Evolutionary conservation across 1,284 basidiomycete genomes (phyloP).

Genomic region (Trametes polyzona): DNA sequence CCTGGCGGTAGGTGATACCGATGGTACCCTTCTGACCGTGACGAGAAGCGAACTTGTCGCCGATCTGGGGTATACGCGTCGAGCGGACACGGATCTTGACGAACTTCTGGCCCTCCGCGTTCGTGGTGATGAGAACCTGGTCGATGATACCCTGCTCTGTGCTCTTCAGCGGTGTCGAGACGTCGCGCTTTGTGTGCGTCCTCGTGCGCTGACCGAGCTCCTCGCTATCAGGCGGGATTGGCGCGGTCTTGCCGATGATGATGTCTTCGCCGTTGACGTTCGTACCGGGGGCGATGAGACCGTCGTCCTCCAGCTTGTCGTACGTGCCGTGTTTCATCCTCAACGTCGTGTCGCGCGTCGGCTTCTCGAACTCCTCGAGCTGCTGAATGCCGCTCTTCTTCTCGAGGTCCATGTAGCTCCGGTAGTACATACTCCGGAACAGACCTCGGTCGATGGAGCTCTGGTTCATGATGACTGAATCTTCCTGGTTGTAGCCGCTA

Average conservation of each 20-base stretch:
- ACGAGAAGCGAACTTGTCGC: constrained; percentile 99
- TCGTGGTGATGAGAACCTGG: constrained; percentile 96
- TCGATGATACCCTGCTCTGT: constrained; percentile 98
- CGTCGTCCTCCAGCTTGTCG: constrained; percentile 97
- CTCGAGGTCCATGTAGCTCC: constrained; percentile 98
- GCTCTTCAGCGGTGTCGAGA: constrained; percentile 96
- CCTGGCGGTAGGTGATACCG: constrained; percentile 98
- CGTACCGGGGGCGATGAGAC: constrained; percentile 93
- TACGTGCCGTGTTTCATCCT: constrained; percentile 99
- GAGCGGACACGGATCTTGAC: constrained; percentile 98
- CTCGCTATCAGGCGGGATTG: constrained; percentile 94
- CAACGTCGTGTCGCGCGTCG: constrained; percentile 90
- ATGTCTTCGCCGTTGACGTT: constrained; percentile 97
- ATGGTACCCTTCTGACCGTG: constrained; percentile 99
- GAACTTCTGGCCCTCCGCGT: constrained; percentile 95
- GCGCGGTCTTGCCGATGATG: constrained; percentile 99
- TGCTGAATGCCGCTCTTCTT: constrained; percentile 95
- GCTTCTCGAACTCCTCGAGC: constrained; percentile 97
- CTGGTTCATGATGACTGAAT: constrained; percentile 99
- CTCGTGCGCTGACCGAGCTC: constrained; percentile 95
- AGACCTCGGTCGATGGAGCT: constrained; percentile 97
- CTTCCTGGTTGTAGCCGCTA: constrained; percentile 99
- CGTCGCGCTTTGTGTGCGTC: constrained; percentile 90
- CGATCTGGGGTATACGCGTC: constrained; percentile 95
- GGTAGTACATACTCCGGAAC: constrained; percentile 98